Conservation (phyloP, 495 filamentous ascomycete species). For the Massariosphaeria phaeospora region DNA sequence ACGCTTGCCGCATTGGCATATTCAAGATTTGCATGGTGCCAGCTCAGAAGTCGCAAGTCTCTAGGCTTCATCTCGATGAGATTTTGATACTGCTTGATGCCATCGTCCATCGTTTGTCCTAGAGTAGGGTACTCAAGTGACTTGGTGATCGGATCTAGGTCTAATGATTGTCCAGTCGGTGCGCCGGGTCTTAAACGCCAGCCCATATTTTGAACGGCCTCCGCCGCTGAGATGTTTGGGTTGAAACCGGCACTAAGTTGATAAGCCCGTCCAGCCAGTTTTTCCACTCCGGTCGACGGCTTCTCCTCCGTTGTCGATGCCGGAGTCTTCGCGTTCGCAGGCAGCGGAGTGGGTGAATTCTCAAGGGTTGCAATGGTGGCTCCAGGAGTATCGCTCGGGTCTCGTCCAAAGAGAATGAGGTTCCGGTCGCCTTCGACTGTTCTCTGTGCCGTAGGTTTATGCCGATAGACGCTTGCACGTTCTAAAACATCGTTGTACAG, state of each 20-base stretch:
- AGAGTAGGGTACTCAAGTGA: constrained; percentile 63
- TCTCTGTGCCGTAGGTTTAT: constrained; percentile 59
- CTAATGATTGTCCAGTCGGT: constrained; percentile 60
- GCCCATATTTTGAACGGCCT: constrained; percentile 69
- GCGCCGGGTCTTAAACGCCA: constrained; percentile 69
- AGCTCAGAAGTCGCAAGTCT: constrained; percentile 88
- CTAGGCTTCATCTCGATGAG: constrained; percentile 77
- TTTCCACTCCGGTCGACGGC: constrained; percentile 41
- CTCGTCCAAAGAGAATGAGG: constrained; percentile 75
- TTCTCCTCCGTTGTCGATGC: constrained; percentile 33
- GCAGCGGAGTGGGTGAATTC: constrained; percentile 46
- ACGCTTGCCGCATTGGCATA: constrained; percentile 93
- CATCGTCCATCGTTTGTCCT: constrained; percentile 83
- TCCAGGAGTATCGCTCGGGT: constrained; percentile 64
- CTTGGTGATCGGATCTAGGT: constrained; percentile 62
- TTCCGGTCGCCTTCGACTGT: constrained; percentile 81
- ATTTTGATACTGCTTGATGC: constrained; percentile 77
- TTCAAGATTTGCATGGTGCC: constrained; percentile 97
- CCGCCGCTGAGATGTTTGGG: constrained; percentile 44
- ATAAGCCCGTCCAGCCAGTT: constrained; percentile 43
- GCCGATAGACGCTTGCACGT: constrained; percentile 81
- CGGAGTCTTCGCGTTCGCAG: constrained; percentile 35
- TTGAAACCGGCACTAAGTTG: constrained; percentile 40
- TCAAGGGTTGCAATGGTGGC: constrained; percentile 70
- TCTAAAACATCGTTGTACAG: constrained; percentile 93